Base-by-base conservation (phyloP, 2,329 filamentous ascomycete species). In the Penicillium sp. region DNA sequence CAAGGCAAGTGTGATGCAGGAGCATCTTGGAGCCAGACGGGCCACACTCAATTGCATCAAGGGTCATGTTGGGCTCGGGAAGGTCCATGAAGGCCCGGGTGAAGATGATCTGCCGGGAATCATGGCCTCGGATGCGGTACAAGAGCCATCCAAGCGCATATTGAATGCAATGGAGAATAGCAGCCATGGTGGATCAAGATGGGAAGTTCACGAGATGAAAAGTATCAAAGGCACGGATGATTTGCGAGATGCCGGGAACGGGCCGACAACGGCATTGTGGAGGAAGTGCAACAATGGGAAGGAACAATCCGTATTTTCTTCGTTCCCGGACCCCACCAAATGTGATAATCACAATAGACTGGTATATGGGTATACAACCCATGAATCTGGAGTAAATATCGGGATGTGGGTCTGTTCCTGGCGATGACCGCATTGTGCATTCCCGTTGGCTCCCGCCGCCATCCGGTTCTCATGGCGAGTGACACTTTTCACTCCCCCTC, bases 61-160 rank as follows among this genome's bases (percentile, higher is more conserved):
- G 48, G 3, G 37, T 46, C 42, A 59, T 59, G 18, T 52, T 58
- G 0, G 55, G 43, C 8, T 48, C 32, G 2, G 49, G 41, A 1
- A 53, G 17, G 14, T 51, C 37, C 12, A 45, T 46, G 42, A 60
- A 58, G 1, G 55, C 55, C 9, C 29, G 30, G 15, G 41, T 43
- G 6, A 47, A 35, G 17, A 50, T 48, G 26, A 60, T 48, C 26
- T 54, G 49, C 4, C 41, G 39, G 4, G 45, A 47, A 23, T 59
- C 55, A 41, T 59, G 54, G 17, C 41, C 49, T 11, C 56, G 51
- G 6, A 59, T 37, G n/a, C 37, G 38, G 34, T 55, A 57, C 1
- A 59, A 29, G 2, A 52, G 13, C 13, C 43, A 42, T 15, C 53
- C 51, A 2, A 56, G 30, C 12, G 32, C 37, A 16, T 45, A 56